These are phyloP conservation scores for Fraxinus paxiana DNA, from an alignment of 305 asterid genomes.

Conservation along the genomic window DNA sequence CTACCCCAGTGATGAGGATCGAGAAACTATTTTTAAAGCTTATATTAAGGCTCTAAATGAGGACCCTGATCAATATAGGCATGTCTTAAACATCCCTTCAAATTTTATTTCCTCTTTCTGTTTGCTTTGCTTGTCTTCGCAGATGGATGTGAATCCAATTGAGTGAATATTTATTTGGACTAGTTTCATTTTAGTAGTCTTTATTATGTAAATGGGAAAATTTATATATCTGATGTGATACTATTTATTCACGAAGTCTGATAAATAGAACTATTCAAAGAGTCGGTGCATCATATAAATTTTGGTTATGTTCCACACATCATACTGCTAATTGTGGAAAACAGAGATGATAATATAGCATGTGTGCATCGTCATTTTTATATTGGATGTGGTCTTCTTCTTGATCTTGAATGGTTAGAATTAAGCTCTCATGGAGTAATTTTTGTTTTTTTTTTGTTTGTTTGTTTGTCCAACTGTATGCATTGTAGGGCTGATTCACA, in stretches of 20 bases:
- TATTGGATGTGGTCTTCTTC: neutral
- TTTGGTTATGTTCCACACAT: neutral
- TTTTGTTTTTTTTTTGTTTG: neutral
- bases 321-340: neutral
- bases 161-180: neutral
- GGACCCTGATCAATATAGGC: conserved; percentile 87
- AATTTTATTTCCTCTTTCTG: neutral
- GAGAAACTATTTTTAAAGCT: conserved; percentile 81
- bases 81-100: conserved; percentile 21
- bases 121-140: neutral
- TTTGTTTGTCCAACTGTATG: neutral
- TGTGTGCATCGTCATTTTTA: neutral
- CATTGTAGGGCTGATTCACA: conserved; percentile 69
- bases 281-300: neutral
- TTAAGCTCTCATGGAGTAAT: neutral
- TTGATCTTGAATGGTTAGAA: neutral
- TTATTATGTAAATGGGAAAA: neutral
- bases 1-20: conserved; percentile 76
- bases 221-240: conserved; percentile 1
- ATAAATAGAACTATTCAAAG: neutral
- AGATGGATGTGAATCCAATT: neutral
- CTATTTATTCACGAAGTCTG: neutral
- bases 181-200: neutral
- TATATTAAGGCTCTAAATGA: conserved; percentile 73
- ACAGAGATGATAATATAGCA: neutral